These are phyloP conservation scores for Allium cepa DNA, from an alignment of 106 monocot genomes.

Conservation along the genomic window DNA sequence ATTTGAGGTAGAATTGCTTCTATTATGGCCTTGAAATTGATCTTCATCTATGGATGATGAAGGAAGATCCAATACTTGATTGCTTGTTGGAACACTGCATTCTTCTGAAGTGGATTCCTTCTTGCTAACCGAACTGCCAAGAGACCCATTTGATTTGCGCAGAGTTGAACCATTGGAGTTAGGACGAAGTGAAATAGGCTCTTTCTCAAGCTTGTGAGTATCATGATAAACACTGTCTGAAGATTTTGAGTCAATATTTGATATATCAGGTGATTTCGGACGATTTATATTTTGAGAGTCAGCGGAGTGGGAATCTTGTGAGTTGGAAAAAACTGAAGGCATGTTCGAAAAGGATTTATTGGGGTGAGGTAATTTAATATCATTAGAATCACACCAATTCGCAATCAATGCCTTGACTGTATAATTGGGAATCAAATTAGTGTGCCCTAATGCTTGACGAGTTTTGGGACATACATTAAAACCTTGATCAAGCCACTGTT, in stretches of 20 bases:
- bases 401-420: slow-evolving; percentile 89
- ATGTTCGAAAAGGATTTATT: slow-evolving; percentile 37
- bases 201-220: slow-evolving; percentile 16
- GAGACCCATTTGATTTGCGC: slow-evolving; percentile 20
- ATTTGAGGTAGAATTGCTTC: slow-evolving; percentile 29
- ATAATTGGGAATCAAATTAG: slow-evolving; percentile 88
- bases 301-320: slow-evolving; percentile 17
- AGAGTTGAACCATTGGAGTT: slow-evolving; percentile 11
- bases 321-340: slow-evolving; percentile 27
- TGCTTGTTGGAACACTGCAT: slow-evolving; percentile 16
- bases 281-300: slow-evolving; percentile 13
- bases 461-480: slow-evolving; percentile 88
- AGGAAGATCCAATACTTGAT: slow-evolving; percentile 10
- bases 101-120: slow-evolving; percentile 19
- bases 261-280: slow-evolving; percentile 13
- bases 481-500: slow-evolving; percentile 89
- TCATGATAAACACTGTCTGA: slow-evolving; percentile 37
- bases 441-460: slow-evolving; percentile 62
- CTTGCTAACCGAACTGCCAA: slow-evolving; percentile 19
- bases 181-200: slow-evolving; percentile 16
- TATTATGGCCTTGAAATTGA: slow-evolving; percentile 23
- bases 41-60: slow-evolving; percentile 9
- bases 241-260: slow-evolving; percentile 13
- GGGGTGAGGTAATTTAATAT: slow-evolving; percentile 70
- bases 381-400: slow-evolving; percentile 85